Evolutionary conservation across 352 stramenopile genomes (phyloP).

Genomic region (Peronospora farinosa): DNA sequence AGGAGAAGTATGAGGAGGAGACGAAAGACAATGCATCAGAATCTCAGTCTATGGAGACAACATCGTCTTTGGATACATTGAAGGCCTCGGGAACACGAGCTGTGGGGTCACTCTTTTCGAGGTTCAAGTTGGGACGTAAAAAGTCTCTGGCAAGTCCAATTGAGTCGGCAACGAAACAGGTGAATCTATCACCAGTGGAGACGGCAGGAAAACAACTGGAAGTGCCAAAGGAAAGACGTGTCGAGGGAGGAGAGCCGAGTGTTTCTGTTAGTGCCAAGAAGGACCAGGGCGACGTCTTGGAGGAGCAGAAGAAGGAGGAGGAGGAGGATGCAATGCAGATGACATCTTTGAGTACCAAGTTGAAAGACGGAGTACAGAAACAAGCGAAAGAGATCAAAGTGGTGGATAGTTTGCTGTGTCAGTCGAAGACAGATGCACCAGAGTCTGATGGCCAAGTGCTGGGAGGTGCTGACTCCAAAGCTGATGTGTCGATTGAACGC

Average conservation of each 20-base stretch:
- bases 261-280: constrained; percentile 38
- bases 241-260: constrained; percentile 27
- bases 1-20: constrained; percentile 1
- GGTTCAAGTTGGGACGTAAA: constrained; percentile 33
- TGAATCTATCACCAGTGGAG: constrained; percentile 22
- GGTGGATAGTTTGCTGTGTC: neutral
- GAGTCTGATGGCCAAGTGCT: constrained; percentile 2
- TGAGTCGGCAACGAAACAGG: constrained; percentile 18
- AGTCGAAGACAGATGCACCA: constrained; percentile 3
- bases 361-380: constrained; percentile 7
- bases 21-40: constrained; percentile 5
- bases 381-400: constrained; percentile 5
- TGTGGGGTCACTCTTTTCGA: constrained; percentile 32
- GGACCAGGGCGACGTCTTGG: constrained; percentile 21
- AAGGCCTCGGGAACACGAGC: constrained; percentile 24
- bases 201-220: constrained; percentile 24
- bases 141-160: constrained; percentile 26
- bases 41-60: constrained; percentile 10
- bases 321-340: constrained; percentile 4
- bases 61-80: constrained; percentile 20
- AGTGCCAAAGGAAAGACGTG: constrained; percentile 19
- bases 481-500: neutral
- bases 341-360: constrained; percentile 11
- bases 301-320: constrained; percentile 16
- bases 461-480: neutral